Percentiles rank a stretch among this genome's conserved stretches.
These are phyloP conservation scores for Alternaria tenuissima DNA, from an alignment of 2,329 filamentous ascomycete species.

Conservation along the genomic window DNA sequence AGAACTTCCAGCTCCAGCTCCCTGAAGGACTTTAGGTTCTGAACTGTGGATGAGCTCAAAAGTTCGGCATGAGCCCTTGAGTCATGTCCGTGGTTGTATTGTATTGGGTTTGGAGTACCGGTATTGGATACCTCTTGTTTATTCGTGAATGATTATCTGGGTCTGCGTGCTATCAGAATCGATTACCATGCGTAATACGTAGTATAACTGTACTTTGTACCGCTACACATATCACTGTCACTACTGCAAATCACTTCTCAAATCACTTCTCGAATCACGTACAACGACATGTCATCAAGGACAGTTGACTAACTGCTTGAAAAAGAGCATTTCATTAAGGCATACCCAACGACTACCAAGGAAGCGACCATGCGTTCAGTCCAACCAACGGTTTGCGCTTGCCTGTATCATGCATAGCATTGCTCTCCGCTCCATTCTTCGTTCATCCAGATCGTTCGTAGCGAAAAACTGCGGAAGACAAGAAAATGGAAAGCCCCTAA, in stretches of 20 bases:
- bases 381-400: background rate
- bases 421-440: background rate
- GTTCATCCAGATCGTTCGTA: background rate
- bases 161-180: background rate
- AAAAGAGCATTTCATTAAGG: background rate
- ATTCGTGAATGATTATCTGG: background rate
- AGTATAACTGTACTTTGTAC: background rate
- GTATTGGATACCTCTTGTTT: slow-evolving; percentile 23
- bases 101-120: slow-evolving; percentile 7
- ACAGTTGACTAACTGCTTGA: background rate
- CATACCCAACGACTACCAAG: background rate
- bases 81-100: background rate
- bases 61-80: background rate
- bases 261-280: background rate
- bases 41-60: background rate
- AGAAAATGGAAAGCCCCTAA: background rate
- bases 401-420: background rate
- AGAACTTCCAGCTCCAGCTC: slow-evolving; percentile 43
- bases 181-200: background rate
- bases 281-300: background rate
- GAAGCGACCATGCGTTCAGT: background rate
- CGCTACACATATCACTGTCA: background rate
- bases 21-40: slow-evolving; percentile 39
- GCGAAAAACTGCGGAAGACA: background rate
- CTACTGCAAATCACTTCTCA: background rate